A percentile compares a stretch with the other conserved stretches of the same genome.
Evolutionary conservation across 768 basidiomycete species (phyloP).

Genomic region (Tremella fuciformis): DNA sequence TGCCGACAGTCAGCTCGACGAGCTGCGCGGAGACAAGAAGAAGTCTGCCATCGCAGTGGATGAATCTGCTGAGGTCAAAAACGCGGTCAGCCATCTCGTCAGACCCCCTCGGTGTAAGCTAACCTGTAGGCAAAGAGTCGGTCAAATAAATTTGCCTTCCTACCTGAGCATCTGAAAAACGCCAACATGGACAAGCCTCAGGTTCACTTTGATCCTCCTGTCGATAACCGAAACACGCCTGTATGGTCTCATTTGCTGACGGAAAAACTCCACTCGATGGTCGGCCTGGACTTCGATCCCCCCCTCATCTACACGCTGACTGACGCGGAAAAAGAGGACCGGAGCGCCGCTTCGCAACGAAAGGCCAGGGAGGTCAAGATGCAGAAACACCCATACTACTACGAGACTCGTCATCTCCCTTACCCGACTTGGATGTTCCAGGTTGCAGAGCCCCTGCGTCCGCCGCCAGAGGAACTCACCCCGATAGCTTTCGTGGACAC

Average conservation of each 20-base stretch:
- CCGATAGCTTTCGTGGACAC: constrained; percentile 72
- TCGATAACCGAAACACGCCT: constrained; percentile 61
- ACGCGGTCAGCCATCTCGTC: too few relatives aligned
- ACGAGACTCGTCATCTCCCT: constrained; percentile 72
- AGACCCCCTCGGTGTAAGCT: constrained; percentile 10
- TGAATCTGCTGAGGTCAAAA: constrained; percentile 18
- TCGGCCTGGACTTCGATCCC: constrained; percentile 66
- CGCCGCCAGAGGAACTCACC: constrained; percentile 61
- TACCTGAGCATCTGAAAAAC: constrained; percentile 55
- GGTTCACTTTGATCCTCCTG: constrained; percentile 62
- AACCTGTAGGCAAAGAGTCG: constrained; percentile 23
- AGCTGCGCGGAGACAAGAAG: constrained; percentile 68
- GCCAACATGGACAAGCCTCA: constrained; percentile 78
- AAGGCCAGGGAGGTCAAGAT: constrained; percentile 15
- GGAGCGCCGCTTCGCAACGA: constrained; percentile 9
- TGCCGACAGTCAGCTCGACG: constrained; percentile 74
- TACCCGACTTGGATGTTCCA: constrained; percentile 70
- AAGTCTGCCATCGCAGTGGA: constrained; percentile 41
- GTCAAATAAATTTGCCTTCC: constrained; percentile 16
- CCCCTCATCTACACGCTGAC: not conserved
- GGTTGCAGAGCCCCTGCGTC: constrained; percentile 57
- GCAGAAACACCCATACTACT: constrained; percentile 67
- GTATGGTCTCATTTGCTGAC: constrained; percentile 67
- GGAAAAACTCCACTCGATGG: constrained; percentile 77
- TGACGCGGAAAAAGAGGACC: constrained; percentile 14